Evolutionary conservation across 768 basidiomycete species (phyloP).

Genomic region (Melanogaster broomeanus): DNA sequence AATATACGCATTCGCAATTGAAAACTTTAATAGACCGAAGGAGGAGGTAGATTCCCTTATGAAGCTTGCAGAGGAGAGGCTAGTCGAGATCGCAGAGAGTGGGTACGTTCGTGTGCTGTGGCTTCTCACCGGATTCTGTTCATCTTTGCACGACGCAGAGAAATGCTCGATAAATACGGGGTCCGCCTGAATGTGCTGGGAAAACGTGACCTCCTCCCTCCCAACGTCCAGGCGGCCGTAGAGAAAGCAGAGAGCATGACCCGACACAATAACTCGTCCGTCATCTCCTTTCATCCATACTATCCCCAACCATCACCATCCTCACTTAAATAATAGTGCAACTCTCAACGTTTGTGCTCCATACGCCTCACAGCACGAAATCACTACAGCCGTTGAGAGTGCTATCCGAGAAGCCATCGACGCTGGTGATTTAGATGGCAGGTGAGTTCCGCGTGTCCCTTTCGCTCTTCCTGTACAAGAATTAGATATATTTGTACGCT

Average conservation of each 20-base stretch:
- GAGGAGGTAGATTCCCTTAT: constrained; percentile 90
- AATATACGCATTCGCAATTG: constrained; percentile 97
- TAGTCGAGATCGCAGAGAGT: constrained; percentile 75
- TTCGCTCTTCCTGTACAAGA: constrained; percentile 2
- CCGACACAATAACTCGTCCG: constrained; percentile 65
- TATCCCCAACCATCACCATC: not conserved
- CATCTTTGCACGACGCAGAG: constrained; percentile 44
- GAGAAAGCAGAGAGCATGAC: constrained; percentile 78
- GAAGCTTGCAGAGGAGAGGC: constrained; percentile 75
- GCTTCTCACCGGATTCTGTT: not conserved
- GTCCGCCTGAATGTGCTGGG: constrained; percentile 87
- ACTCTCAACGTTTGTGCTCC: constrained; percentile 93
- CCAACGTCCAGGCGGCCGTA: constrained; percentile 68
- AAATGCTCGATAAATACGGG: constrained; percentile 77
- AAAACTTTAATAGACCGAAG: constrained; percentile 88
- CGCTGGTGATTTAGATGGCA: constrained; percentile 30
- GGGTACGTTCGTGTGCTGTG: constrained; percentile 56
- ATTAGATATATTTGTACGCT: not conserved
- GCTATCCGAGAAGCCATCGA: constrained; percentile 37
- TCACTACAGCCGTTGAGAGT: constrained; percentile 67
- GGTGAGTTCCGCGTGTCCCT: constrained; percentile 5
- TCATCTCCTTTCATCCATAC: not conserved
- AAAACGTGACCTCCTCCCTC: constrained; percentile 70
- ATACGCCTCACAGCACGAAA: constrained; percentile 91
- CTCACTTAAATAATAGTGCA: constrained; percentile 48